Base-by-base conservation (phyloP, 163 green algal species). In the Chlorella variabilis region DNA sequence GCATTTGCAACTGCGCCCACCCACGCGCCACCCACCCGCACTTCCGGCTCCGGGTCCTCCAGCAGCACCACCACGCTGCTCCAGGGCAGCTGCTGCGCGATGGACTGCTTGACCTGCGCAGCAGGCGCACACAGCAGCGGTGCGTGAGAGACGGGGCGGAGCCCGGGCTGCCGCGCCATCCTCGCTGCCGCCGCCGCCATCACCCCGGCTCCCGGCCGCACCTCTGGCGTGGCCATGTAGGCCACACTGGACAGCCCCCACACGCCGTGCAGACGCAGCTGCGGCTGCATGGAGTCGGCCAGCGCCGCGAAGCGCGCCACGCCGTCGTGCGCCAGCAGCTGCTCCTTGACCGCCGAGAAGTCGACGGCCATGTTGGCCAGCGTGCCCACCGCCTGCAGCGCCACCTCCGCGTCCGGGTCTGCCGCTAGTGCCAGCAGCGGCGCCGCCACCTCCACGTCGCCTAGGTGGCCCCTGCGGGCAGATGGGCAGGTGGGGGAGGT, bases 321-420 rank as follows among this genome's bases (percentile, higher is more conserved):
- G 29, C 84, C 88, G 38, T 89, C 89, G 15, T 80, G 82, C 4
- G 71, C 41, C 48, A 96, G 84, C 38, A 88, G 75, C 75, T 81
- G 75, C 41, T 81, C 81, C 78, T 95, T 94, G 29, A 92, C 84
- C 8, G 75, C 67, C 29, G 77, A 90, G 83, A 96, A 96, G 27
- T 95, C 91, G 9, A 97, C 84, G 25, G 96, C 87, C 49, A 97
- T 84, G 88, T 98, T 98, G 87, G 92, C 96, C 21, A 96, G 49
- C 2, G 93, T 87, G 51, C 83, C 88, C 11, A 89, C 88, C 39
- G 92, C 93, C 34, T 81, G 88, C 18, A 78, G 73, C 84, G 90
- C 85, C 56, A 95, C 85, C 15, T 83, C 79, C 17, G 31, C 78
- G 8, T 86, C 78, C 0, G 15, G 8, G 45, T 81, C 81, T 3